phyloP scores from a whole-genome alignment of 768 basidiomycete genomes.

The Amanita polypyramis region DNA sequence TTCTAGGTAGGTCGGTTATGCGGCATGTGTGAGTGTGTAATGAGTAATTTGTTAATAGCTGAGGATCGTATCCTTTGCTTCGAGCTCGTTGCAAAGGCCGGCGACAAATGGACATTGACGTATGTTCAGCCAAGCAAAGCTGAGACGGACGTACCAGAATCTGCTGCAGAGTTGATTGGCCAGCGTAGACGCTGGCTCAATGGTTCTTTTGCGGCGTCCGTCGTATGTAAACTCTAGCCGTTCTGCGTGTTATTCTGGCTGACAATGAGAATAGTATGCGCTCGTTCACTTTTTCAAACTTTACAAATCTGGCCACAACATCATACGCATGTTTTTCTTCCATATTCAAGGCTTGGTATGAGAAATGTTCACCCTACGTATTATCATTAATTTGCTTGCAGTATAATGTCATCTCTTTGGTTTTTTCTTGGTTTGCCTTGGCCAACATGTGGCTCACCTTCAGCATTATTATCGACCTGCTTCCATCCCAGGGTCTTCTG shows the following conservation, averaged over 20 bases:
- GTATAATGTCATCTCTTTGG: slow-evolving; percentile 78
- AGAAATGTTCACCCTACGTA: slow-evolving; percentile 10
- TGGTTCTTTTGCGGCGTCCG: slow-evolving; percentile 89
- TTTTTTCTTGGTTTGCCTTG: slow-evolving; percentile 91
- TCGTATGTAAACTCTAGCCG: slow-evolving; percentile 29
- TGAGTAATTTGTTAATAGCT: slow-evolving; percentile 26
- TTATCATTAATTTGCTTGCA: slow-evolving; percentile 16
- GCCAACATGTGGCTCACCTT: slow-evolving; percentile 95
- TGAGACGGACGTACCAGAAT: slow-evolving; percentile 93
- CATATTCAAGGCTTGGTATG: slow-evolving; percentile 85
- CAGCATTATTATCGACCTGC: slow-evolving; percentile 86
- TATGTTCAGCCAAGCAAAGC: slow-evolving; percentile 93
- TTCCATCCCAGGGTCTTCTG: slow-evolving; percentile 40
- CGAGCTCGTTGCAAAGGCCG: slow-evolving; percentile 87
- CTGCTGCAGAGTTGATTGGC: slow-evolving; percentile 85
- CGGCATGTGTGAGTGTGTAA: not conserved
- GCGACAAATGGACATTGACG: slow-evolving; percentile 80
- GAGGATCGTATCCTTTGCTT: slow-evolving; percentile 98
- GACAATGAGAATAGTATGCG: slow-evolving; percentile 47
- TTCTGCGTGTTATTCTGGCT: not conserved
- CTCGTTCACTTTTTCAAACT: slow-evolving; percentile 89
- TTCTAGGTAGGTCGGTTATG: slow-evolving; percentile 25
- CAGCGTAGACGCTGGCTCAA: slow-evolving; percentile 97
- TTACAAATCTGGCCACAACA: slow-evolving; percentile 78
- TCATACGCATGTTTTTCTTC: slow-evolving; percentile 93